Conservation (phyloP, 257 asterid genomes). For the Datura wrightii region DNA sequence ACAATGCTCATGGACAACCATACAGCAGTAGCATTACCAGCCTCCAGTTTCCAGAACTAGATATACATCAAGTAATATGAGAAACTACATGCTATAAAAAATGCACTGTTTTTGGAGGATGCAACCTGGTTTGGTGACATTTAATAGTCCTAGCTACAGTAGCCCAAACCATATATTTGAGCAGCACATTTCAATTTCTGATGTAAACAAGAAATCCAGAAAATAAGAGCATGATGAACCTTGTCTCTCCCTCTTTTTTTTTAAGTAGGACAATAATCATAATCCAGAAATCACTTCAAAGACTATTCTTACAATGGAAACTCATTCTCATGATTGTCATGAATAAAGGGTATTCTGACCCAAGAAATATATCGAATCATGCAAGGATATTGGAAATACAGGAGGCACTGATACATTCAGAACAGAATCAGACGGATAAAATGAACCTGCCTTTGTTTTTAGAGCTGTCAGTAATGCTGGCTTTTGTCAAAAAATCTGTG, state of each 20-base stretch:
- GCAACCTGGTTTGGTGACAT: background rate
- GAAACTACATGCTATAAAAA: background rate
- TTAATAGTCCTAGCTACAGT: background rate
- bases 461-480: constrained; percentile 40
- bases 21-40: background rate
- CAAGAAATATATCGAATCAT: background rate
- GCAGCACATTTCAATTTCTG: background rate
- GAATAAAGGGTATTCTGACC: background rate
- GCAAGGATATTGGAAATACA: background rate
- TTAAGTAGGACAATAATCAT: background rate
- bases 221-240: background rate
- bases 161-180: background rate
- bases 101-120: background rate
- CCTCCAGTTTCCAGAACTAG: background rate
- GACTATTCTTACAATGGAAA: background rate
- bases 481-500: constrained; percentile 48
- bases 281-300: background rate
- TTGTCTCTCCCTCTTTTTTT: background rate
- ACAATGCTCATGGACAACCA: background rate
- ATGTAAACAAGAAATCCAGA: background rate
- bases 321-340: background rate
- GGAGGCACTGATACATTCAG: background rate
- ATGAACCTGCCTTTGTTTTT: constrained; percentile 50
- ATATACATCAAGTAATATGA: background rate
- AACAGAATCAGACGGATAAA: constrained; percentile 26